Evolutionary conservation across 257 asterid species (phyloP).

Genomic region (Solanum piurae): DNA sequence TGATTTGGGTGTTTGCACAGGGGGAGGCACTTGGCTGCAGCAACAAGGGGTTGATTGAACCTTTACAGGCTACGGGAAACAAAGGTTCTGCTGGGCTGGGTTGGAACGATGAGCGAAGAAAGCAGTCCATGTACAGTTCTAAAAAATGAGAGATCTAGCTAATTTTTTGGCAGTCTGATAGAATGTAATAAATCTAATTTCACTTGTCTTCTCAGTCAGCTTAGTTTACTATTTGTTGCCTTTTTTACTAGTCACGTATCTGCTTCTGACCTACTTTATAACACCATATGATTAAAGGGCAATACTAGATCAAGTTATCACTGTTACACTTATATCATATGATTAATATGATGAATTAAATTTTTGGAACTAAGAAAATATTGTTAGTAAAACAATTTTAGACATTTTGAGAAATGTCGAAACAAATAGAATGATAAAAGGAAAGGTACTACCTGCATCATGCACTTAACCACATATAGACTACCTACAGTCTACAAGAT

Average conservation of each 20-base stretch:
- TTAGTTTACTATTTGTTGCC: background rate
- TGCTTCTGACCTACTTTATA: background rate
- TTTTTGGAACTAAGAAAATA: background rate
- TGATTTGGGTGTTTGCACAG: conserved; percentile 17
- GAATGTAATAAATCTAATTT: background rate
- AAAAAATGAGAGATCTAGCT: background rate
- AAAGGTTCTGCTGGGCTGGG: conserved; percentile 92
- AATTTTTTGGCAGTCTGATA: background rate
- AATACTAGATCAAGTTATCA: background rate
- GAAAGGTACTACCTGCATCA: background rate
- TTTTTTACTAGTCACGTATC: background rate
- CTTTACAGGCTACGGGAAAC: conserved; percentile 65
- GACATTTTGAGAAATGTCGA: background rate
- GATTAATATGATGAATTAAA: background rate
- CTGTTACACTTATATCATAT: background rate
- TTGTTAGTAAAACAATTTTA: background rate
- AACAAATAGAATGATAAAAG: background rate
- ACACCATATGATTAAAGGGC: background rate
- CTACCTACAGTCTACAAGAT: background rate
- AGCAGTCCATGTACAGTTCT: background rate
- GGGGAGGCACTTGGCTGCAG: conserved; percentile 74
- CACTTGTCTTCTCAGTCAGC: background rate
- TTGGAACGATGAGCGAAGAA: conserved; percentile 50
- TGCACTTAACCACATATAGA: background rate
- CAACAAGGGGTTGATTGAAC: conserved; percentile 66